Conservation (phyloP, 2,329 filamentous ascomycete species). For the Aureobasidium lini region DNA sequence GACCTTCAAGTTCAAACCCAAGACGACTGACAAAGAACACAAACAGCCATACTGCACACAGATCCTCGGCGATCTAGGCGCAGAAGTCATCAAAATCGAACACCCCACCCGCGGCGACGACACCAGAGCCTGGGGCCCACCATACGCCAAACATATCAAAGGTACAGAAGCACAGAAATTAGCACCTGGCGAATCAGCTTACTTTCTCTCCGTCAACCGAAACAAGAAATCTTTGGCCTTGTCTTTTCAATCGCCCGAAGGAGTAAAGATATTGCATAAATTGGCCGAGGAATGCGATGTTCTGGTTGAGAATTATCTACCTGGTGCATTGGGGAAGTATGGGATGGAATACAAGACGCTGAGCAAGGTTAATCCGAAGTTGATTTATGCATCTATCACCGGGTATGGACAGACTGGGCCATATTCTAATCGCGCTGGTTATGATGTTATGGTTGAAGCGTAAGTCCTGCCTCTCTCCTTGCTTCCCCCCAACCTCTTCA, state of each 20-base stretch:
- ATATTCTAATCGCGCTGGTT: slow-evolving; percentile 78
- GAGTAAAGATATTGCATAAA: slow-evolving; percentile 79
- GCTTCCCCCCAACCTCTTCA: background rate
- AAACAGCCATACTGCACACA: slow-evolving; percentile 97
- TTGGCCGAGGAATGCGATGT: slow-evolving; percentile 82
- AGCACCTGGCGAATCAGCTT: slow-evolving; percentile 85
- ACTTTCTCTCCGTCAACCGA: slow-evolving; percentile 87
- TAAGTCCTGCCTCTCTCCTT: slow-evolving; percentile 25
- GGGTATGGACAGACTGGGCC: slow-evolving; percentile 95
- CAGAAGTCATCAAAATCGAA: slow-evolving; percentile 95
- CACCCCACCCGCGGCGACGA: slow-evolving; percentile 88
- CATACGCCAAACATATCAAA: slow-evolving; percentile 71
- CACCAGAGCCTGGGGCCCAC: slow-evolving; percentile 92
- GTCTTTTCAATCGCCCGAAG: slow-evolving; percentile 78
- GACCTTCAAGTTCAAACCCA: background rate
- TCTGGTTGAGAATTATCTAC: slow-evolving; percentile 93
- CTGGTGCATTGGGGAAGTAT: slow-evolving; percentile 84
- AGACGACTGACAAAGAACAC: background rate
- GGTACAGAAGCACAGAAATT: slow-evolving; percentile 35
- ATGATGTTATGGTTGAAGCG: slow-evolving; percentile 99
- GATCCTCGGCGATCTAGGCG: slow-evolving; percentile 89
- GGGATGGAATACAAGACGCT: slow-evolving; percentile 79
- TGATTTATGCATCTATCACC: slow-evolving; percentile 95
- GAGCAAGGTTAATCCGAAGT: slow-evolving; percentile 68
- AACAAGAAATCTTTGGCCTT: slow-evolving; percentile 94